These are phyloP conservation scores for Nicotiana attenuata DNA, from an alignment of 257 asterid species.

Conservation along the genomic window DNA sequence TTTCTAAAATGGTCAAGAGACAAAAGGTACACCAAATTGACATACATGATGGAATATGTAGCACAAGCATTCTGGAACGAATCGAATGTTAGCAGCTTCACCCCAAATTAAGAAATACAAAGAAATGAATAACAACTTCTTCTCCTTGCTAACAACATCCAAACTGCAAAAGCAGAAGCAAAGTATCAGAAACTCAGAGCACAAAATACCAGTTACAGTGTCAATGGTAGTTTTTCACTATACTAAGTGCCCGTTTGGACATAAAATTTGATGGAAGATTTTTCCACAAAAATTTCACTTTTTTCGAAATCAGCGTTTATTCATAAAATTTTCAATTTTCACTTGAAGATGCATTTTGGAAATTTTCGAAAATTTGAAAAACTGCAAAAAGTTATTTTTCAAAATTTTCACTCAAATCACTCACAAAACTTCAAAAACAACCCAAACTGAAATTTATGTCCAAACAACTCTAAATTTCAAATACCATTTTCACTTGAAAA, in stretches of 20 bases:
- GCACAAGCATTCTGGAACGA: slow-evolving; percentile 99
- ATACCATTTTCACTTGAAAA: no score
- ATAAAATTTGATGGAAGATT: no score
- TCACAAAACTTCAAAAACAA: no score
- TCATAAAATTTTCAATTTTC: no score
- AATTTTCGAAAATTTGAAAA: no score
- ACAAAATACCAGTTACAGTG: background rate
- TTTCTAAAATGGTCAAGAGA: background rate
- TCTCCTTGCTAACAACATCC: slow-evolving; percentile 86
- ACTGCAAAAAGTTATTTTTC: no score
- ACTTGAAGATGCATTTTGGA: no score
- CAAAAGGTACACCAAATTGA: slow-evolving; percentile 13
- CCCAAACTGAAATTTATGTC: no score
- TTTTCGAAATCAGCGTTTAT: no score
- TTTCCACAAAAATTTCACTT: no score
- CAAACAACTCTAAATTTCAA: no score
- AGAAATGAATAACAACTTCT: slow-evolving; percentile 72
- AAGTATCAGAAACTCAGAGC: background rate
- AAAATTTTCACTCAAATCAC: no score
- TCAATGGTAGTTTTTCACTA: background rate
- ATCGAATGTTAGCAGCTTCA: slow-evolving; percentile 92
- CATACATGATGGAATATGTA: slow-evolving; percentile 97
- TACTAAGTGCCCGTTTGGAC: background rate
- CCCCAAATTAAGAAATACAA: slow-evolving; percentile 95
- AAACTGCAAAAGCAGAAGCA: slow-evolving; percentile 44